A percentile compares a stretch with the other conserved stretches of the same genome.
Evolutionary conservation across 495 filamentous ascomycete species (phyloP).

Genomic region (Aspergillus sparsus): DNA sequence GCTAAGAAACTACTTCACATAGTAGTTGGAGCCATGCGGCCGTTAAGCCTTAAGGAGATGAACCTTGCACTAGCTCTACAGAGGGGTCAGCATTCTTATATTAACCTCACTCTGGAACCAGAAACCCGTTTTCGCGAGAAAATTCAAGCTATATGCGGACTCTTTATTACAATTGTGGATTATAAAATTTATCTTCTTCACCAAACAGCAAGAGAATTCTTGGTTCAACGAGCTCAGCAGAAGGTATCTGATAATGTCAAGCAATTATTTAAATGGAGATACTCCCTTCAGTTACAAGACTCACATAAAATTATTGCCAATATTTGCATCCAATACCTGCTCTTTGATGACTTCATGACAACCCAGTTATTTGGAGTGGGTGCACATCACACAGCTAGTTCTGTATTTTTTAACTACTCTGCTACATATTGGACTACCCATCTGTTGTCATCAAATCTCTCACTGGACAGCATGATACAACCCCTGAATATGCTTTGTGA

Average conservation of each 20-base stretch:
- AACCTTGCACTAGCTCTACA: not conserved
- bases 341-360: too few relatives aligned
- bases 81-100: not conserved
- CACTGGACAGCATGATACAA: slow-evolving; percentile 21
- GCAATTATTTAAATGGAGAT: too few relatives aligned
- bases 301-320: too few relatives aligned
- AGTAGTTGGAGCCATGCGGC: not conserved
- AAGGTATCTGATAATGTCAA: too few relatives aligned
- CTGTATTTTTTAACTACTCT: slow-evolving; percentile 35
- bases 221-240: not conserved
- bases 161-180: not conserved
- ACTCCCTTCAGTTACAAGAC: too few relatives aligned
- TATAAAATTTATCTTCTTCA: not conserved
- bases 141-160: not conserved
- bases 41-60: not conserved
- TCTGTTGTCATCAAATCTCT: slow-evolving; percentile 21
- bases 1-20: slow-evolving; percentile 2
- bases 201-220: slow-evolving; percentile 3
- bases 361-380: too few relatives aligned
- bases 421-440: slow-evolving; percentile 35
- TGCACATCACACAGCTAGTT: too few relatives aligned
- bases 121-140: not conserved
- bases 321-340: too few relatives aligned
- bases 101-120: not conserved
- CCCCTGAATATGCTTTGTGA: slow-evolving; percentile 19